A percentile compares a stretch with the other conserved stretches of the same genome.
Evolutionary conservation across 495 filamentous ascomycete species (phyloP).

Genomic region (Aspergillus conjunctus): DNA sequence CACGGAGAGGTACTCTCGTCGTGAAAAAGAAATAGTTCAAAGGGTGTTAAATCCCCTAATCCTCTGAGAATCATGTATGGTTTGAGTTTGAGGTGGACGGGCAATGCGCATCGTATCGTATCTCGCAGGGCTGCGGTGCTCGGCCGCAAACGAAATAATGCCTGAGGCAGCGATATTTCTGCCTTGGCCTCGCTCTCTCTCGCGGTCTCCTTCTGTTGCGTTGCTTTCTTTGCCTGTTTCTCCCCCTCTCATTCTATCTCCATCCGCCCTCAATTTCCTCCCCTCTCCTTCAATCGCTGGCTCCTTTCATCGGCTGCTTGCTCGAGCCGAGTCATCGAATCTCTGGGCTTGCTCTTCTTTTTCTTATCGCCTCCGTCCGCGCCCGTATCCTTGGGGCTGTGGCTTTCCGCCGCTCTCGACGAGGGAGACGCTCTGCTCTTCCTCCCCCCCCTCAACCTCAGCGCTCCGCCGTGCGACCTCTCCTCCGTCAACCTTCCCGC

Average conservation of each 20-base stretch:
- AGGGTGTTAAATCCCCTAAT: background rate
- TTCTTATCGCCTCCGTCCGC: constrained; percentile 32
- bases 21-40: background rate
- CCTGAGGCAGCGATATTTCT: constrained; percentile 23
- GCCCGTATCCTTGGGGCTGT: constrained; percentile 41
- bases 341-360: constrained; percentile 22
- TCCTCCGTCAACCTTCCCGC: constrained; percentile 32
- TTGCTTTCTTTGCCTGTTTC: constrained; percentile 3
- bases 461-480: constrained; percentile 38
- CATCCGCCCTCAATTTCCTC: constrained; percentile 21
- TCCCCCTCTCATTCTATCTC: constrained; percentile 16
- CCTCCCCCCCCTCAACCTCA: constrained; percentile 40
- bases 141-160: constrained; percentile 20
- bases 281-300: constrained; percentile 19
- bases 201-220: constrained; percentile 18
- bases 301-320: constrained; percentile 22
- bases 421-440: constrained; percentile 27
- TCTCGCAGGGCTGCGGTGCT: background rate
- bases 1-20: too few species aligned
- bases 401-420: constrained; percentile 41
- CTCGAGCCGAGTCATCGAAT: constrained; percentile 11
- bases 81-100: background rate
- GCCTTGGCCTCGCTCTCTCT: constrained; percentile 15
- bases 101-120: background rate
- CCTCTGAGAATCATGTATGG: too few species aligned